phyloP scores from a whole-genome alignment of 1,284 basidiomycete species.

The Puccinia brachypodii region DNA sequence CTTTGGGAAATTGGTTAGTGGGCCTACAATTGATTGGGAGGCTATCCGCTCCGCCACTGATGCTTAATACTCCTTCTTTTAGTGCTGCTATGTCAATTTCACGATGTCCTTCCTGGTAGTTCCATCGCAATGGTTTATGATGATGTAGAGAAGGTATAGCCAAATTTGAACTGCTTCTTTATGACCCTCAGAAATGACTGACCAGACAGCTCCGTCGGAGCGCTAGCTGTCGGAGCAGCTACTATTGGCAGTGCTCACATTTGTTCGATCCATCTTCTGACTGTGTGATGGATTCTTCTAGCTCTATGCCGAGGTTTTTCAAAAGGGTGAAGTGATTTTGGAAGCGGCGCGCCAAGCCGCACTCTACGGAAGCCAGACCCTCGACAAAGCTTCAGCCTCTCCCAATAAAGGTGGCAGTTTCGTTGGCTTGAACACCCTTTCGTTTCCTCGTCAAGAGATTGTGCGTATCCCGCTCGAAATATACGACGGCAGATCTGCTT shows the following conservation, averaged over 20 bases:
- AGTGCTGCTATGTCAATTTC: constrained; percentile 55
- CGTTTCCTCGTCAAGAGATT: constrained; percentile 73
- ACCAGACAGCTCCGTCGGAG: too few relatives aligned
- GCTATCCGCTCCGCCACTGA: neutral
- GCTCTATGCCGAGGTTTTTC: constrained; percentile 72
- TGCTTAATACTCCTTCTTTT: constrained; percentile 12
- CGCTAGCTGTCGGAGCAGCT: too few relatives aligned
- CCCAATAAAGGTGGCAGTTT: constrained; percentile 59
- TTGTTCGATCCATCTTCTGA: too few relatives aligned
- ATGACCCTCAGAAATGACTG: neutral
- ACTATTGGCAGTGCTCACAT: too few relatives aligned
- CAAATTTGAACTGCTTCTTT: neutral
- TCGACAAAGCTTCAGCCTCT: constrained; percentile 19
- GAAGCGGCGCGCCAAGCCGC: constrained; percentile 75
- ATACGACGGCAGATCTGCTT: constrained; percentile 59
- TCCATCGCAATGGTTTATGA: constrained; percentile 85
- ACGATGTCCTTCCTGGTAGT: constrained; percentile 81
- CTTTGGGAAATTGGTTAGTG: constrained; percentile 75
- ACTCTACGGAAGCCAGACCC: constrained; percentile 63
- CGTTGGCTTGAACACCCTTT: constrained; percentile 75
- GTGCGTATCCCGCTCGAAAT: constrained; percentile 62
- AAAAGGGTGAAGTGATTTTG: constrained; percentile 69
- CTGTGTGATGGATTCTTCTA: too few relatives aligned
- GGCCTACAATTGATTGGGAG: neutral
- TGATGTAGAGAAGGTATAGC: constrained; percentile 71